These are phyloP conservation scores for Beauveria sp. DNA, from an alignment of 2,329 filamentous ascomycete genomes.

Conservation along the genomic window DNA sequence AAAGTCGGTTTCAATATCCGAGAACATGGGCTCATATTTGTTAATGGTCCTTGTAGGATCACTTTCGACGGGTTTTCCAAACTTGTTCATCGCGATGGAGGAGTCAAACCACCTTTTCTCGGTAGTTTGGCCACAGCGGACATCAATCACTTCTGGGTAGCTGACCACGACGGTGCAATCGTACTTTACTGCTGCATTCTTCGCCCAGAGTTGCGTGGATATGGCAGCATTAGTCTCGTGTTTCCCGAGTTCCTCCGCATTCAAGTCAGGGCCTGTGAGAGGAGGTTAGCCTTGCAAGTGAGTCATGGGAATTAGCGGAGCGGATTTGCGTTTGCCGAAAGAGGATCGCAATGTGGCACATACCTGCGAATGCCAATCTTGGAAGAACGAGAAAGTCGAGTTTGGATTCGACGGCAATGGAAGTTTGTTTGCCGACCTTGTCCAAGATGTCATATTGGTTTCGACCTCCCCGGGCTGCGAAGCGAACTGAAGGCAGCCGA, in stretches of 20 bases:
- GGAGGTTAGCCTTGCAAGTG: not conserved
- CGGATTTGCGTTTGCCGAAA: not conserved
- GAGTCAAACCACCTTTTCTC: conserved; percentile 48
- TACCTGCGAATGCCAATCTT: conserved; percentile 60
- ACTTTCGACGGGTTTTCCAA: conserved; percentile 53
- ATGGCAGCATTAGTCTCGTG: conserved; percentile 61
- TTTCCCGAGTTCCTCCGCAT: conserved; percentile 51
- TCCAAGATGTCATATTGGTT: conserved; percentile 61
- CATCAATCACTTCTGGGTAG: conserved; percentile 62
- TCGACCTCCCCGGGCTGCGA: conserved; percentile 62
- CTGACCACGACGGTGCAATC: conserved; percentile 62
- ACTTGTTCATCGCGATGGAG: conserved; percentile 42
- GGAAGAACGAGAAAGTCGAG: conserved; percentile 67
- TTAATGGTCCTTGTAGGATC: conserved; percentile 53
- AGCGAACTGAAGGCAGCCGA: conserved; percentile 65
- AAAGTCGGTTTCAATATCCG: conserved; percentile 30
- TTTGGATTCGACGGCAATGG: conserved; percentile 30
- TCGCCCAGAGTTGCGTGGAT: conserved; percentile 65
- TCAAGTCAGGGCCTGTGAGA: conserved; percentile 39
- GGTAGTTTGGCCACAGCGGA: conserved; percentile 35
- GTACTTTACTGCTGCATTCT: conserved; percentile 55
- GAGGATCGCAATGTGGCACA: too few relatives aligned
- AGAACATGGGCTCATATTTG: conserved; percentile 43
- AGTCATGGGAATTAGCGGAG: not conserved
- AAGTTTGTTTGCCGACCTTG: conserved; percentile 22